Base-by-base conservation (phyloP, 2,329 filamentous ascomycete genomes). In the Capronia coronata region DNA sequence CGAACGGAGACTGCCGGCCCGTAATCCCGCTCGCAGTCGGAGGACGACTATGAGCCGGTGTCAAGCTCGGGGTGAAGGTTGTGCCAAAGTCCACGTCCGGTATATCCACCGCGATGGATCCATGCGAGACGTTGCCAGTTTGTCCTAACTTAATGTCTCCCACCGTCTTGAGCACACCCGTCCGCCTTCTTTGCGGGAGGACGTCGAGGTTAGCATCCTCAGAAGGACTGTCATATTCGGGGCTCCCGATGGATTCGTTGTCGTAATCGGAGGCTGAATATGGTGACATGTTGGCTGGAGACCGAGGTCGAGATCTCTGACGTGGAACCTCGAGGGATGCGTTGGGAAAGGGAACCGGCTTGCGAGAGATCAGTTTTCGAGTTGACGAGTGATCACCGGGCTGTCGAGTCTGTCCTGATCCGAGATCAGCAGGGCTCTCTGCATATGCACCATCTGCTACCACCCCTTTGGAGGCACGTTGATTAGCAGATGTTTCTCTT, bases 71-170 rank as follows among this genome's bases (percentile, higher is more conserved):
- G 52, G 85, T 83, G 59, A 87, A 71, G 0, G 90, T 95, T 4
- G 84, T 87, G 0, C 91, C 91, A 68, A 96, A 96, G 65, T 96
- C 83, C 55, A 95, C 79, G 3, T 76, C 70, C 1, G 87, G 87
- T 52, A 94, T 81, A 11, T 71, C 70, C 30, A 63, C 57, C 25
- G 61, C 62, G 18, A 56, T 39, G 14, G 63, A 56, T 30, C 68
- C 63, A 35, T 67, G 63, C 39, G 66, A 60, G 41, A 64, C 60
- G 57, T 73, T 74, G 51, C 64, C 71, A 52, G 67, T 67, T 62
- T 76, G 74, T 13, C 73, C 71, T 46, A 56, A 22, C 10, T 9
- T 52, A 4, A 57, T 46, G 73, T 72, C 41, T 69, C 70, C 53
- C 9, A 90, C 82, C 1, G 85, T 88, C 64, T 84, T 89, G 64